Percentiles rank a stretch among this genome's conserved stretches.
Evolutionary conservation across 2,329 filamentous ascomycete genomes (phyloP).

Genomic region (Sclerotinia glacialis): DNA sequence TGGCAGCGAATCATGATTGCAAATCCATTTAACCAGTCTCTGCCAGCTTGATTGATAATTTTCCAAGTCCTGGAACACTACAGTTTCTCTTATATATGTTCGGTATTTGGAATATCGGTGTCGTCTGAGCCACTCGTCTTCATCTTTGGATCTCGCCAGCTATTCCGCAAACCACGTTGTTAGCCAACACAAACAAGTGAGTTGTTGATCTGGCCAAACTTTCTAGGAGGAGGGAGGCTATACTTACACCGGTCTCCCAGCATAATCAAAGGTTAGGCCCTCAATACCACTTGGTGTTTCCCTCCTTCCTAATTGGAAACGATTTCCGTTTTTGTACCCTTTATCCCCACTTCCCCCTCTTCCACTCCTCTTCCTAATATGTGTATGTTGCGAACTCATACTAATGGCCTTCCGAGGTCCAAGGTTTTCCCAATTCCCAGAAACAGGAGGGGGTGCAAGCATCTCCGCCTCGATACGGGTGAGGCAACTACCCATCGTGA

Average conservation of each 20-base stretch:
- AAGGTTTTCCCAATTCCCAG: slow-evolving; percentile 6
- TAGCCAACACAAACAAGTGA: background rate
- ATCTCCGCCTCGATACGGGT: background rate
- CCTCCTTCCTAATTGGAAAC: background rate
- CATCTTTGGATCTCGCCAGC: slow-evolving; percentile 8
- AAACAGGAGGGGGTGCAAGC: background rate
- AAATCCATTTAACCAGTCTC: background rate
- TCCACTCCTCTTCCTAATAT: background rate
- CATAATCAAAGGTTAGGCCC: slow-evolving; percentile 5
- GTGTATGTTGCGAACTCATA: background rate
- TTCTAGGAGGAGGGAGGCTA: background rate
- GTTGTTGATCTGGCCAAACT: background rate
- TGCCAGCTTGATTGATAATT: background rate
- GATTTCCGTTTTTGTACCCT: background rate
- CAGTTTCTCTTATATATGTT: background rate
- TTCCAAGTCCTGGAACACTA: background rate
- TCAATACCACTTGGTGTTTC: slow-evolving; percentile 13
- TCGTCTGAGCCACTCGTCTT: background rate
- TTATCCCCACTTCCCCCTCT: background rate
- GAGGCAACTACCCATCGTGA: slow-evolving; percentile 5
- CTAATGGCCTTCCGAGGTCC: background rate
- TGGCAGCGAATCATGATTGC: no score
- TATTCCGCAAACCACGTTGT: background rate
- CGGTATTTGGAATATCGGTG: background rate
- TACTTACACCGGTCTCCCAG: slow-evolving; percentile 17